A percentile compares a stretch with the other conserved stretches of the same genome.
These are phyloP conservation scores for Alternaria sp. DNA, from an alignment of 2,329 filamentous ascomycete genomes.

Conservation along the genomic window DNA sequence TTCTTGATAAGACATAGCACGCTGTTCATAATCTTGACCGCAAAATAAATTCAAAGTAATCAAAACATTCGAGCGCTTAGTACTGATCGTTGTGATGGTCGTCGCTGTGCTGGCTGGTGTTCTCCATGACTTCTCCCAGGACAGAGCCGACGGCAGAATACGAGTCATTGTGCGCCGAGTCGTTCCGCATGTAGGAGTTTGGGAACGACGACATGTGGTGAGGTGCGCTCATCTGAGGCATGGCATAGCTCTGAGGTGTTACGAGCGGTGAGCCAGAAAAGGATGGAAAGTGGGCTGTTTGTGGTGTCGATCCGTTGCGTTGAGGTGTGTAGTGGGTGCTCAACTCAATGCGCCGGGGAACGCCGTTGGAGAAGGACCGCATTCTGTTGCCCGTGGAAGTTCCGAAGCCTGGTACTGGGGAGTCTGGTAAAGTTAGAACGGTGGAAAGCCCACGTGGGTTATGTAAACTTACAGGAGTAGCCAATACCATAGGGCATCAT, in stretches of 20 bases:
- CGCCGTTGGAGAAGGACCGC: constrained; percentile 49
- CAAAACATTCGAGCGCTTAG: constrained; percentile 9
- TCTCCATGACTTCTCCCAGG: constrained; percentile 47
- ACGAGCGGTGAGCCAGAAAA: constrained; percentile 50
- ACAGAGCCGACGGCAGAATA: constrained; percentile 46
- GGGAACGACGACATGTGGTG: constrained; percentile 49
- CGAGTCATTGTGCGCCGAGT: constrained; percentile 42
- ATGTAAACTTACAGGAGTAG: constrained; percentile 42
- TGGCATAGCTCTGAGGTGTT: constrained; percentile 44
- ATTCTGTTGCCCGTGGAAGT: constrained; percentile 46
- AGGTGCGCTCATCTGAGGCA: constrained; percentile 50
- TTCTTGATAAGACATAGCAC: constrained; percentile 3
- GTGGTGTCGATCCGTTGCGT: constrained; percentile 45
- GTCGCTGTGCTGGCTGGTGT: constrained; percentile 42
- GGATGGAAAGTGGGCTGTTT: constrained; percentile 50
- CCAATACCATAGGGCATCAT: constrained; percentile 50
- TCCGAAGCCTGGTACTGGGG: constrained; percentile 50
- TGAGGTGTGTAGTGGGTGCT: constrained; percentile 49
- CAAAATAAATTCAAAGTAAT: constrained; percentile 9
- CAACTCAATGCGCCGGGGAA: constrained; percentile 50
- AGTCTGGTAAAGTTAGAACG: constrained; percentile 36
- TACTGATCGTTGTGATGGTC: constrained; percentile 36
- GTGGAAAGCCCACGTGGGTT: neutral
- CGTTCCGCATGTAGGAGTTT: constrained; percentile 47
- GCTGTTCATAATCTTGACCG: constrained; percentile 10